phyloP scores from a whole-genome alignment of 768 basidiomycete genomes.

The Paxillus involutus region DNA sequence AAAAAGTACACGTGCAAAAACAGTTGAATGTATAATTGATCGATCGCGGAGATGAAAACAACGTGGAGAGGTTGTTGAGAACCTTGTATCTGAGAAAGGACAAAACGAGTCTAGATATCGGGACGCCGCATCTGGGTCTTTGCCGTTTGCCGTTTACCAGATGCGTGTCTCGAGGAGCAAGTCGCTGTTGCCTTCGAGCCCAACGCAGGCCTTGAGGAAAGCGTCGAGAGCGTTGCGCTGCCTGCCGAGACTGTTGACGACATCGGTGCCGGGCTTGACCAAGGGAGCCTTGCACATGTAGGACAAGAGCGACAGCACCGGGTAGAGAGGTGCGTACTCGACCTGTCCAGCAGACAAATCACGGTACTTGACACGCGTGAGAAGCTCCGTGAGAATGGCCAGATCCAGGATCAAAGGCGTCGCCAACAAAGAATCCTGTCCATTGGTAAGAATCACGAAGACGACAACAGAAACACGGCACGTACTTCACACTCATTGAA shows the following conservation, averaged over 20 bases:
- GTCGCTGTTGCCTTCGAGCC: constrained; percentile 80
- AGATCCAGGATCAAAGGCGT: constrained; percentile 96
- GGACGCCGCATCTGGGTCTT: neutral
- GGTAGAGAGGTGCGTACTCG: constrained; percentile 84
- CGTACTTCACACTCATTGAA: constrained; percentile 96
- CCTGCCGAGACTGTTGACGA: constrained; percentile 92
- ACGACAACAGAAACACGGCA: neutral
- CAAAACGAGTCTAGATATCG: neutral
- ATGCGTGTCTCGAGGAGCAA: constrained; percentile 84
- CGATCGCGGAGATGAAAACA: neutral
- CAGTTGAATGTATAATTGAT: constrained; percentile 17
- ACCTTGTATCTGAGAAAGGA: constrained; percentile 1
- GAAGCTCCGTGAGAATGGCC: constrained; percentile 87
- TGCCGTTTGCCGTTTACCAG: constrained; percentile 56
- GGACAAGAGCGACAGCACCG: constrained; percentile 87
- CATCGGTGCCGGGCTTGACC: constrained; percentile 90
- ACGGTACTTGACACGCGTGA: constrained; percentile 92
- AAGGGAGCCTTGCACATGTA: constrained; percentile 99
- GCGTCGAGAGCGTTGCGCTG: constrained; percentile 93
- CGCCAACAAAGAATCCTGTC: constrained; percentile 88
- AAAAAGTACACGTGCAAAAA: no score
- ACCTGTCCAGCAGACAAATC: constrained; percentile 40
- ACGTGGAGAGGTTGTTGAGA: constrained; percentile 21
- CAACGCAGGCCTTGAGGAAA: constrained; percentile 94
- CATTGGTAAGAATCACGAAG: neutral